Evolutionary conservation across 202 grass and related monocot species (phyloP), one percentile per base, ranked within the genome.

Genomic region (Saccharum hybrid): DNA sequence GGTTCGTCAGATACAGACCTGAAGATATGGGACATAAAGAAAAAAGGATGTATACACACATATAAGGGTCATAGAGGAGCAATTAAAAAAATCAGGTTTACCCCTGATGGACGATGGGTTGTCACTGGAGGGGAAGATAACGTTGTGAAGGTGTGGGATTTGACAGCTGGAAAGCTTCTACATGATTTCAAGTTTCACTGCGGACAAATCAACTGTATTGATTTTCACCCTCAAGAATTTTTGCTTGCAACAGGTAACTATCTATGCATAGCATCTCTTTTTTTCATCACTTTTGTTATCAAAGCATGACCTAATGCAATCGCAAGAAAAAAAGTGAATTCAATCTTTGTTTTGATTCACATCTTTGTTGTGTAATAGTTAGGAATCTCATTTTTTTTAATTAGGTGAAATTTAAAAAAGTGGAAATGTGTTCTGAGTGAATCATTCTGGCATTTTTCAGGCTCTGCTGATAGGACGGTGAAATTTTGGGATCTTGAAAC

Each of bases 401-500:
- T n/a, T n/a, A n/a, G n/a, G 14, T 73, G 51, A 72, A 54, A 2
- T 28, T 49, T 80, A 48, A 70, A 57, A 76, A 37, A n/a, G 38
- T 52, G 39, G 23, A 46, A 64, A 22, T 79, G 42, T 82, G 41
- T 78, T 74, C 64, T 41, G 38, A 79, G 48, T 69, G 64, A 65
- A 65, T 83, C 72, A 14, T 61, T 70, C 40, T 78, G 72, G 62
- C 61, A 77, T 77, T 90, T 90, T 89, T 89, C 85, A 98, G 96
- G 96, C 33, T 98, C 96, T 68, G 85, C 87, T 77, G 93, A 98
- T 79, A 90, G 77, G 67, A 98, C 96, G 1, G 93, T 98, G 64
- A 98, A 98, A 43, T 98, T 98, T 90, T 98, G 96, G 96, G 96
- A 98, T 70, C 90, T 98, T 54, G 96, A 98, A 84, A 98, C 93